These are phyloP conservation scores for Letharia lupina DNA, from an alignment of 495 filamentous ascomycete species.

Conservation along the genomic window DNA sequence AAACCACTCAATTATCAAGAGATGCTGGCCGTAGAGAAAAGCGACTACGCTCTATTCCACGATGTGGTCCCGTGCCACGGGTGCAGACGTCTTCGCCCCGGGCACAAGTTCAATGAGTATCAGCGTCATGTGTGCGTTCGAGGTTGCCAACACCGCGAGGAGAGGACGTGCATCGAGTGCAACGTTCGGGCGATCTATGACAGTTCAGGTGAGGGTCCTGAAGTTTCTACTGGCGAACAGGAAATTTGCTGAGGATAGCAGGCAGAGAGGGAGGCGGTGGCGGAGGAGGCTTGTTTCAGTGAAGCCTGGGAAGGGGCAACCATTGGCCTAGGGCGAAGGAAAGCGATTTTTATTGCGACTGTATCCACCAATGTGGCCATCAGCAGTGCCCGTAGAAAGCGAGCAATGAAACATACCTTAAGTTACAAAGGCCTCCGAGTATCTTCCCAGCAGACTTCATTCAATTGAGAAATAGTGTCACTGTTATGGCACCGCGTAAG, in stretches of 20 bases:
- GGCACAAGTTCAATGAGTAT: neutral
- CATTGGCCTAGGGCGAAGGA: neutral
- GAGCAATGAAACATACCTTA: no score
- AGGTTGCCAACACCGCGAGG: neutral
- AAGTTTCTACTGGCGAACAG: neutral
- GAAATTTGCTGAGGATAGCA: neutral
- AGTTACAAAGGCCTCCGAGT: neutral
- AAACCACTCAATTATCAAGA: neutral
- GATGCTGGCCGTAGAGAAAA: neutral
- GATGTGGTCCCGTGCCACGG: neutral
- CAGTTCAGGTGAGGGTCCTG: neutral
- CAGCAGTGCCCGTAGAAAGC: neutral
- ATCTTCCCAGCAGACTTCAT: neutral
- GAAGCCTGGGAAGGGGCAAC: neutral
- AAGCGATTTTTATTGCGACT: neutral
- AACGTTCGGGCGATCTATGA: neutral
- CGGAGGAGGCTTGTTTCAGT: neutral
- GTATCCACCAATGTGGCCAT: neutral
- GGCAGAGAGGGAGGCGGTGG: neutral
- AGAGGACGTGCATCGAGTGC: neutral
- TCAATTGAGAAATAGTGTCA: neutral
- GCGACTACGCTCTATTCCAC: neutral
- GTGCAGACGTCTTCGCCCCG: neutral
- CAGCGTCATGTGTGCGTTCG: neutral
- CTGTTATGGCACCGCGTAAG: neutral